Evolutionary conservation across 495 filamentous ascomycete genomes (phyloP).

Genomic region (Neurospora pannonica): DNA sequence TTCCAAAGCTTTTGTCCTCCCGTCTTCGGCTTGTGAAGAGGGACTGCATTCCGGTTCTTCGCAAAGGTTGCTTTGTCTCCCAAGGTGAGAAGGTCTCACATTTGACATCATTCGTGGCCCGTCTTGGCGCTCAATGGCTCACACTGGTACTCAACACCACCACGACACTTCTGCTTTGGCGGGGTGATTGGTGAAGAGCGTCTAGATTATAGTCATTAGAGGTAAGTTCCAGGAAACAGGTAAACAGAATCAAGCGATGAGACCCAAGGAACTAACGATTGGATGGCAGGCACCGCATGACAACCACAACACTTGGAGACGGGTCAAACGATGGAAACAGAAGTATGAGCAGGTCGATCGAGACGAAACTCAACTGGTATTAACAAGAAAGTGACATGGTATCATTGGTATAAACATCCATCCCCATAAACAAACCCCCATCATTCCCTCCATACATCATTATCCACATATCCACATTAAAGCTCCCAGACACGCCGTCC

Average conservation of each 20-base stretch:
- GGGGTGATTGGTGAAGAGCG: background rate
- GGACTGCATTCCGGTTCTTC: background rate
- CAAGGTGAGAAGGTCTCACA: background rate
- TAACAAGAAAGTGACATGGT: background rate
- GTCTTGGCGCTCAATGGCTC: background rate
- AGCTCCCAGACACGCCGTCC: background rate
- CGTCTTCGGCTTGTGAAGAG: background rate
- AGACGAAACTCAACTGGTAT: background rate
- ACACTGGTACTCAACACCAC: background rate
- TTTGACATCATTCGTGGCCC: background rate
- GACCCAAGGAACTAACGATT: background rate
- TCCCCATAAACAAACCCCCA: background rate
- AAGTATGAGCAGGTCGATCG: background rate
- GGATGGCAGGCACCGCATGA: background rate
- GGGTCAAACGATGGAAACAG: background rate
- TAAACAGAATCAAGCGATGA: background rate
- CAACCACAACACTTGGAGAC: background rate
- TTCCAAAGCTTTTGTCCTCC: background rate
- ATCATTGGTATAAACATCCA: background rate
- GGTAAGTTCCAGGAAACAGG: background rate
- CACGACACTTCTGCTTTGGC: background rate
- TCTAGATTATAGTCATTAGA: background rate
- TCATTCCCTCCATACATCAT: background rate
- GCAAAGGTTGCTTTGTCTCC: background rate
- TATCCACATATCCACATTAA: background rate